Evolutionary conservation across 352 stramenopile species (phyloP).

Genomic region (Globisporangium camurandrum): DNA sequence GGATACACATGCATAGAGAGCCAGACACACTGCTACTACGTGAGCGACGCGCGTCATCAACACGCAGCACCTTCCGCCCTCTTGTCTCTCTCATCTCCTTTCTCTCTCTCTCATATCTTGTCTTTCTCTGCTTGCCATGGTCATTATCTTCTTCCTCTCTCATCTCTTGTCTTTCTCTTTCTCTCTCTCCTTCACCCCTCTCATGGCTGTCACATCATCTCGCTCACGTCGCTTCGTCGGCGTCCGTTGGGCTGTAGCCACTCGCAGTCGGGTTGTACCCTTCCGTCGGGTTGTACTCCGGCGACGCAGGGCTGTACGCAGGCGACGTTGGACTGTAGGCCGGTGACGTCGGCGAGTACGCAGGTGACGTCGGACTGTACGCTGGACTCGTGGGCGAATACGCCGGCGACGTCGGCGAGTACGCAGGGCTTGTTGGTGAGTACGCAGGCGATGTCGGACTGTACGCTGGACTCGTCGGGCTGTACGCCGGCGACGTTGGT

Average conservation of each 20-base stretch:
- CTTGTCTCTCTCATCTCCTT: too few species aligned
- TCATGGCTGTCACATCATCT: too few species aligned
- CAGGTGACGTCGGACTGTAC: conserved; percentile 43
- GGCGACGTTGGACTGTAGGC: conserved; percentile 57
- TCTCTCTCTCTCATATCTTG: too few species aligned
- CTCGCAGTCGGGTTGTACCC: conserved; percentile 67
- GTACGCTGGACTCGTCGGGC: conserved; percentile 59
- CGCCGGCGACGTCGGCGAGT: conserved; percentile 34
- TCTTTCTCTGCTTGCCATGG: too few species aligned
- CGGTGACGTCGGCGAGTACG: conserved; percentile 30
- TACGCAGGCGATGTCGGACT: conserved; percentile 42
- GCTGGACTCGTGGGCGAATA: conserved; percentile 53
- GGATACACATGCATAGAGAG: too few species aligned
- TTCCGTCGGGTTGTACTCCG: conserved; percentile 28
- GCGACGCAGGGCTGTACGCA: conserved; percentile 42
- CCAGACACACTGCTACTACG: too few species aligned
- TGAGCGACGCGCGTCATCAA: neutral
- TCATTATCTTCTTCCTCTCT: too few species aligned
- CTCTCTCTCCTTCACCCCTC: too few species aligned
- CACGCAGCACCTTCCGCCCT: too few species aligned
- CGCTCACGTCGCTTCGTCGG: conserved; percentile 31
- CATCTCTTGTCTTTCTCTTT: too few species aligned
- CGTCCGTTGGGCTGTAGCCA: conserved; percentile 68
- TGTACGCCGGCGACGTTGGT: conserved; percentile 54
- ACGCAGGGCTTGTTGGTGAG: conserved; percentile 36